Percentiles rank a stretch among this genome's conserved stretches.
These are phyloP conservation scores for Talaromyces sp. DNA, from an alignment of 2,329 filamentous ascomycete species.

Conservation along the genomic window DNA sequence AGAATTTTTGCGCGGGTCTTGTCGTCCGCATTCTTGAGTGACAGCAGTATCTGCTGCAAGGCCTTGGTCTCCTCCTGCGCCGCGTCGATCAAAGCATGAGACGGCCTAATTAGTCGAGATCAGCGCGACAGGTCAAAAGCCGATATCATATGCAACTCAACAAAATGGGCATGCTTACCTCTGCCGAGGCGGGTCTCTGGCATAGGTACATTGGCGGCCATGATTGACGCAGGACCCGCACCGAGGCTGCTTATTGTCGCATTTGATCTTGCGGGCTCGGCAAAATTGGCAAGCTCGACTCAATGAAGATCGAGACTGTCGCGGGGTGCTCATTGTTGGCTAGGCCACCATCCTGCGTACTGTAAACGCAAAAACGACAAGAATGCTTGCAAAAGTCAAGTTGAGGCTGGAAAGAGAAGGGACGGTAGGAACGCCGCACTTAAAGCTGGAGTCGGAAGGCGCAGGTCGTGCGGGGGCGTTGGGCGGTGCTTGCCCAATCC, in stretches of 20 bases:
- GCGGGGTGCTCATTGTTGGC: neutral
- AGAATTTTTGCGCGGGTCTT: neutral
- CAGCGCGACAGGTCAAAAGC: slow-evolving; percentile 3
- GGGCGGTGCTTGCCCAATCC: neutral
- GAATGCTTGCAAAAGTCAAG: neutral
- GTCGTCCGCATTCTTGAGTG: slow-evolving; percentile 2
- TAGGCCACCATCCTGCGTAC: neutral
- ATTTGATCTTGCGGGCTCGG: slow-evolving; percentile 30
- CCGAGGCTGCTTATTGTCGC: slow-evolving; percentile 29
- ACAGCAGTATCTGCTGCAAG: slow-evolving; percentile 2
- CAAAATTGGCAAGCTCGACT: slow-evolving; percentile 30
- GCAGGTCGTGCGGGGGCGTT: too few relatives aligned
- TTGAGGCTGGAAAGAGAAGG: neutral
- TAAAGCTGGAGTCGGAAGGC: neutral
- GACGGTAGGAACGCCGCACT: neutral
- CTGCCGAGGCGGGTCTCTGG: slow-evolving; percentile 15
- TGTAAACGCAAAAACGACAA: neutral
- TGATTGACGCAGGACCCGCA: slow-evolving; percentile 28
- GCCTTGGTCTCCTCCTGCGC: neutral
- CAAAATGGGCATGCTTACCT: slow-evolving; percentile 10
- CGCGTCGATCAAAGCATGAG: slow-evolving; percentile 1
- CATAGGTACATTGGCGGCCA: slow-evolving; percentile 17
- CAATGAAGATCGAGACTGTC: neutral
- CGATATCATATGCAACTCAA: neutral
- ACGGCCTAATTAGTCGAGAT: slow-evolving; percentile 2